A percentile compares a stretch with the other conserved stretches of the same genome.
phyloP scores from a whole-genome alignment of 2,329 filamentous ascomycete genomes.

The Teratosphaeria nubilosa region DNA sequence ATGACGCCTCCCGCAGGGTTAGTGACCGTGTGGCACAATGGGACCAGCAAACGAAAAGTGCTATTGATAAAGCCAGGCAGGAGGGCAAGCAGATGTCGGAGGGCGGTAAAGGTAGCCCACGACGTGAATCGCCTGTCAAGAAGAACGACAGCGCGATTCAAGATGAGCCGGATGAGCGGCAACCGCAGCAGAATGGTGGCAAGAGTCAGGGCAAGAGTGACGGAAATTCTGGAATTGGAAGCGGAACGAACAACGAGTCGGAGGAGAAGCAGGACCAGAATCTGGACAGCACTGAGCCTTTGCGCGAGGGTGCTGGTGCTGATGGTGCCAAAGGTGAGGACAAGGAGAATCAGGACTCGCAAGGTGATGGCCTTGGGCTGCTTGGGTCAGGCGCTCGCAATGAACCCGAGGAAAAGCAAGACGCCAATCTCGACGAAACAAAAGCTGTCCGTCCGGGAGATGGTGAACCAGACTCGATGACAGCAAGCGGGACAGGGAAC shows the following conservation, averaged over 20 bases:
- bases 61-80: constrained; percentile 13
- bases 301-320: constrained; percentile 8
- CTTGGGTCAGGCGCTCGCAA: background rate
- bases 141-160: constrained; percentile 3
- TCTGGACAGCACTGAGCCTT: constrained; percentile 10
- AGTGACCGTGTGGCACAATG: constrained; percentile 17
- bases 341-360: background rate
- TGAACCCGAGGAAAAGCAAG: background rate
- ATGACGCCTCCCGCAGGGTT: constrained; percentile 14
- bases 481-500: background rate
- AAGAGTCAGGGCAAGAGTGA: background rate
- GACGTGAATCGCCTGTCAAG: constrained; percentile 3
- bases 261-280: constrained; percentile 16
- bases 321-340: constrained; percentile 3
- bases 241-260: constrained; percentile 7
- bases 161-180: constrained; percentile 1
- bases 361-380: background rate
- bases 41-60: constrained; percentile 13
- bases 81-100: constrained; percentile 5
- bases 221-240: background rate
- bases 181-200: background rate
- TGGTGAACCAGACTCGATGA: background rate
- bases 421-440: background rate
- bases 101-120: constrained; percentile 2
- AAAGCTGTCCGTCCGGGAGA: background rate